phyloP scores from a whole-genome alignment of 768 basidiomycete genomes.

The Gyrodon lividus region DNA sequence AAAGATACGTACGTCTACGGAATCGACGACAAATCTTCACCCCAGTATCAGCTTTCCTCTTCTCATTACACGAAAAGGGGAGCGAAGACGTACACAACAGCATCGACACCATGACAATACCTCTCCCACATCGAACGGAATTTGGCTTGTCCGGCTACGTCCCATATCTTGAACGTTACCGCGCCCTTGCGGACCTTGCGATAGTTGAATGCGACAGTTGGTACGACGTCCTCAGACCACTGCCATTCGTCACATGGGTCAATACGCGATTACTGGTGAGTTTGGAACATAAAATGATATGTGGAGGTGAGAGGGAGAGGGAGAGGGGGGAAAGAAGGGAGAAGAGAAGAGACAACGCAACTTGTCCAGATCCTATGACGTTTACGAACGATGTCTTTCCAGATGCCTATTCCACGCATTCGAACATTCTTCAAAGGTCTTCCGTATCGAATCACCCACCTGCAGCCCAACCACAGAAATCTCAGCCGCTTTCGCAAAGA shows the following conservation, averaged over 20 bases:
- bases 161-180: constrained; percentile 92
- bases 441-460: constrained; percentile 37
- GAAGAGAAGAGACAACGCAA: constrained; percentile 6
- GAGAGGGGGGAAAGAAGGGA: not conserved
- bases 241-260: constrained; percentile 29
- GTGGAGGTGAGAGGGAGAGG: not conserved
- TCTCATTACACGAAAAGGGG: not conserved
- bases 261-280: not conserved
- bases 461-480: constrained; percentile 91
- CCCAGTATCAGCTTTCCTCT: constrained; percentile 14
- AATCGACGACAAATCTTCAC: constrained; percentile 87
- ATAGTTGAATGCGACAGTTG: constrained; percentile 92
- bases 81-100: constrained; percentile 67
- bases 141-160: constrained; percentile 92
- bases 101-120: constrained; percentile 91
- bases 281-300: not conserved
- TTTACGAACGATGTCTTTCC: constrained; percentile 96
- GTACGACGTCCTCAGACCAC: constrained; percentile 97
- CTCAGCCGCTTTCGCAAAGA: constrained; percentile 86
- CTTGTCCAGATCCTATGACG: constrained; percentile 85
- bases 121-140: constrained; percentile 96
- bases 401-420: constrained; percentile 58
- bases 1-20: constrained; percentile 65
- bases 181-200: constrained; percentile 87
- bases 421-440: not conserved